Conservation (phyloP, 257 asterid genomes). For the Plantago ovata region DNA sequence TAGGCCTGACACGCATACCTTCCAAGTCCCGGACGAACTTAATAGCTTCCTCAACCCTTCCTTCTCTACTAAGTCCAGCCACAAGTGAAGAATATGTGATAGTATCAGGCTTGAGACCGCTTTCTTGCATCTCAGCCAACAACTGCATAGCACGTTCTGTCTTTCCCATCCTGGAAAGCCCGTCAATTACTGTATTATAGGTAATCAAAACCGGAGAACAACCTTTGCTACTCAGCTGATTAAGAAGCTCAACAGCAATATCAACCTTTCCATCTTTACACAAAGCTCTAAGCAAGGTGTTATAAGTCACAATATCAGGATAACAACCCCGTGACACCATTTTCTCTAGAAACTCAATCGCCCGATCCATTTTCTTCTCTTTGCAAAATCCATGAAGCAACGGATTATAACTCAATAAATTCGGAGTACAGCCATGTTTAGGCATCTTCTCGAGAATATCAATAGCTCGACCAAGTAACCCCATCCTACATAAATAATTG, state of each 20-base stretch:
- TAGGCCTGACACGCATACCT: constrained; percentile 52
- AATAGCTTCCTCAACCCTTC: constrained; percentile 69
- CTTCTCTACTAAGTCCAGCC: constrained; percentile 74
- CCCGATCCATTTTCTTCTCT: constrained; percentile 81
- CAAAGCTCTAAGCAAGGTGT: constrained; percentile 73
- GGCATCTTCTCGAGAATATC: constrained; percentile 79
- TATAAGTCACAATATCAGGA: constrained; percentile 88
- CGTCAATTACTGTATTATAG: constrained; percentile 78
- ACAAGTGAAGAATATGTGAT: constrained; percentile 70
- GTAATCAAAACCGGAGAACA: constrained; percentile 84
- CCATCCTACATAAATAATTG: constrained; percentile 70
- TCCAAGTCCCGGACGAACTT: constrained; percentile 60
- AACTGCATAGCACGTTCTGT: constrained; percentile 55
- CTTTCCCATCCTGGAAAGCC: constrained; percentile 71
- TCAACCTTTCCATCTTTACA: constrained; percentile 87
- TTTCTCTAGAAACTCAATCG: constrained; percentile 74
- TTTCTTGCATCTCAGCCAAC: constrained; percentile 62
- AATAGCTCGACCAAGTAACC: constrained; percentile 63
- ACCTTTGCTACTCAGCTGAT: constrained; percentile 53
- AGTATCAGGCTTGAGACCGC: constrained; percentile 64
- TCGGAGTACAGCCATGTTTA: constrained; percentile 67
- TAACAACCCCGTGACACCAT: constrained; percentile 79
- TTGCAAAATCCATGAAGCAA: constrained; percentile 84
- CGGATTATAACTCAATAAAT: constrained; percentile 82
- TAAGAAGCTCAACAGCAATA: constrained; percentile 68